Evolutionary conservation across 2,329 filamentous ascomycete species (phyloP), one percentile per base, ranked within the genome.

Genomic region (Penicillium sp.): DNA sequence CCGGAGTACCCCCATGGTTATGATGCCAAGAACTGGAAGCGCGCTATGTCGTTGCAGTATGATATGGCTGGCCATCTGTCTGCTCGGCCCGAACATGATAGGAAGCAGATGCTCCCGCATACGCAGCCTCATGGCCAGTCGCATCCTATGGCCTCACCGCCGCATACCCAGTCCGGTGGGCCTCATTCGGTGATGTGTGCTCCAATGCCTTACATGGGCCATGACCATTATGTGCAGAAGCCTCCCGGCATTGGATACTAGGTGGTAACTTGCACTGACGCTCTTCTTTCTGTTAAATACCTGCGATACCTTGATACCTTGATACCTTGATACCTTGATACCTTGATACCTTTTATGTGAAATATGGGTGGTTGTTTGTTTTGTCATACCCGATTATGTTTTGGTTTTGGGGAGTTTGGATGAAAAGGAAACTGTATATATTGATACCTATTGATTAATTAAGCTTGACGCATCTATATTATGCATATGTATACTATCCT

Each of bases 21-120:
- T 21, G 65, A 67, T 38, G 10, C 58, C 4, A 73, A 69, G 58
- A 58, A 64, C 19, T 75, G 70, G 70, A 68, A 68, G 47, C 70
- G 68, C 5, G 62, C 64, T 25, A 63, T 69, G 57, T 67, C 68
- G 25, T 59, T 68, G n/a, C 64, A 70, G 15, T 71, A 72, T 56
- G 66, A 62, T 54, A 58, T 66, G 62, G 15, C 58, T 52, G 33
- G 64, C 50, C 27, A 58, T 51, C 35, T 43, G 12, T 27, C 42
- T 40, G 51, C 37, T 0, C 54, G 50, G 13, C 50, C 50, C 2
- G 58, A 54, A 8, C 61, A 53, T 2, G 25, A 62, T 47, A 54
- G 52, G 13, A 69, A 61, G 45, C 53, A 56, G 27, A 33, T 59
- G 33, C 35, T 25, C 15, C 25, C 52, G 6, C 49, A 51, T 13